Base-by-base conservation (phyloP, 2,329 filamentous ascomycete species). In the Thyridium curvatum region DNA sequence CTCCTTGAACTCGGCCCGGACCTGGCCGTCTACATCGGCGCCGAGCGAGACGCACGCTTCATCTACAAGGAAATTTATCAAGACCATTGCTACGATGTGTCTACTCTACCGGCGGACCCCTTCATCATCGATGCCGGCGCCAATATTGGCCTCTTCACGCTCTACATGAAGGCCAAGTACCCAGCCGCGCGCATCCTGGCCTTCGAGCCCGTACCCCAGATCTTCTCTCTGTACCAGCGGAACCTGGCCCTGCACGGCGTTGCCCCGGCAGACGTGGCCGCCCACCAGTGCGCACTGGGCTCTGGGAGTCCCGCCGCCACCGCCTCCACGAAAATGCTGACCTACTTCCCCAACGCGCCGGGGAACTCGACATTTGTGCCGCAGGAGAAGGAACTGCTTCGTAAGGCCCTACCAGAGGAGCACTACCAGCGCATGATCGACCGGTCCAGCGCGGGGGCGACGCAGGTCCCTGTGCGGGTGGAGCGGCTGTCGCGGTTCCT, bases 61-160 rank as follows among this genome's bases (percentile, higher is more conserved):
- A 47, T 52, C 13, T 49, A 50, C 40, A 48, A 45, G 15, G 47
- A 52, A 21, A 51, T 53, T 8, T 52, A 43, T 33, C 31, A 43
- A 17, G 48, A 53, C 38, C 26, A 34, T 15, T 51, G 46, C 40
- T 53, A 53, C 39, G 46, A 51, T 21, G 35, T 44, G 8, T 30
- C 37, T 2, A 2, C 40, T 10, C 36, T 52, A 5, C 37, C 48
- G 1, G 17, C 38, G 4, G 38, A 44, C 2, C 38, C 46, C 10
- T 42, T 49, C 32, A 41, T 51, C 10, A 35, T 54, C 29, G 52
- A 54, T 29, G 49, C 41, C n/a, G 52, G 52, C 14, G 52, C 48
- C 32, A 50, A 54, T 38, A 51, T 55, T 21, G 52, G 52, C 30
- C 31, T 55, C 17, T 54, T 54, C 40, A 43, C 40, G 18, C 17